Conservation (phyloP, 2,329 filamentous ascomycete genomes). For the Diaporthe sp. region DNA sequence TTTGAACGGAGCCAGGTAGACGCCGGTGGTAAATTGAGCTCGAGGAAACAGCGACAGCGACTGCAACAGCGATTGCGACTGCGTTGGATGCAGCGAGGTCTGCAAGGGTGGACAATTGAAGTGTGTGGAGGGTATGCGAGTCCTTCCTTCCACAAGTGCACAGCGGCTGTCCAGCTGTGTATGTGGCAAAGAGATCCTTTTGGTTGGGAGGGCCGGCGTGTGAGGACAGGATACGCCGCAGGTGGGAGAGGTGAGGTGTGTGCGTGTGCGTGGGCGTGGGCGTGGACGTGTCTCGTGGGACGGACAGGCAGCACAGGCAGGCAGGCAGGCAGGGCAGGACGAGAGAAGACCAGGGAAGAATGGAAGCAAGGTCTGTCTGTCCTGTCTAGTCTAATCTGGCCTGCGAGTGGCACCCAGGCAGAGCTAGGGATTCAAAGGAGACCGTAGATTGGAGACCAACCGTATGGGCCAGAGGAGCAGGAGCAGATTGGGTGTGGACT, state of each 20-base stretch:
- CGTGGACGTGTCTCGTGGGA: constrained; percentile 24
- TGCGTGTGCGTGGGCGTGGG: not conserved
- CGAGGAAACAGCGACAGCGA: constrained; percentile 31
- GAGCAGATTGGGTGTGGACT: constrained; percentile 5
- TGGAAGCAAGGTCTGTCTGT: constrained; percentile 28
- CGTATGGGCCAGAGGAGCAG: constrained; percentile 8
- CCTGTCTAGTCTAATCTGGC: not conserved
- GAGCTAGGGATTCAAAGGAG: constrained; percentile 24
- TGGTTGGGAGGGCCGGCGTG: constrained; percentile 1
- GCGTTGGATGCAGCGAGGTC: constrained; percentile 17
- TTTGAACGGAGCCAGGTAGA: constrained; percentile 5
- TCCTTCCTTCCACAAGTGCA: constrained; percentile 30
- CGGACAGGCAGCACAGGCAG: constrained; percentile 14
- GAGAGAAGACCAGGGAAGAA: constrained; percentile 29
- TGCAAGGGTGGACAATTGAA: constrained; percentile 4
- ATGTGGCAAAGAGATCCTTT: not conserved
- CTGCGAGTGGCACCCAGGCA: constrained; percentile 8
- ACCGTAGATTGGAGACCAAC: not conserved
- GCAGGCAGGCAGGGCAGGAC: not conserved
- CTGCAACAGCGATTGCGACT: constrained; percentile 13
- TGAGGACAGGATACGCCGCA: constrained; percentile 1
- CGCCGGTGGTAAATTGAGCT: not conserved
- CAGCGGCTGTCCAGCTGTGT: not conserved
- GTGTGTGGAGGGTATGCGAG: not conserved
- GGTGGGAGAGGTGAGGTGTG: constrained; percentile 3